phyloP scores from a whole-genome alignment of 768 basidiomycete genomes.

The Agaricus blazei region DNA sequence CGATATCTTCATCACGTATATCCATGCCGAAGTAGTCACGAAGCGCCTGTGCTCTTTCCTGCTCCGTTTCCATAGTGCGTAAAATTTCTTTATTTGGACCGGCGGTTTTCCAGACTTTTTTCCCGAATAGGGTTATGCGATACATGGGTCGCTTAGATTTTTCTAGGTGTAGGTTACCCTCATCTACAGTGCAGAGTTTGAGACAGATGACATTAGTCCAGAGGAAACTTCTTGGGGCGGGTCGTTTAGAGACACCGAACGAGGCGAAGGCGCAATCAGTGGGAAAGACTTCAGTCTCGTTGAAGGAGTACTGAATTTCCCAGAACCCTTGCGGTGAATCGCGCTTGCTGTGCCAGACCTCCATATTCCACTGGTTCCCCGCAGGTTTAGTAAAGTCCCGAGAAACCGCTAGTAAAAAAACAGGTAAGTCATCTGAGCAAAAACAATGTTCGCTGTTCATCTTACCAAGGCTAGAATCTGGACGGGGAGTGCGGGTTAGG shows the following conservation, averaged over 20 bases:
- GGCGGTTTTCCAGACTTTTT: conserved; percentile 19
- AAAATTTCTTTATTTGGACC: conserved; percentile 19
- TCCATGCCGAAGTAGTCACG: conserved; percentile 2
- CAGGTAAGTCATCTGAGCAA: background rate
- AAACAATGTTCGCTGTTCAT: background rate
- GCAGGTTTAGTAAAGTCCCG: background rate
- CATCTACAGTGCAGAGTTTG: conserved; percentile 19
- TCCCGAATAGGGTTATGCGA: conserved; percentile 19
- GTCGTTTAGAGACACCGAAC: conserved; percentile 17
- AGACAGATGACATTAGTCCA: conserved; percentile 20
- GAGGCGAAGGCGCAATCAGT: conserved; percentile 20
- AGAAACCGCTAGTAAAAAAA: background rate
- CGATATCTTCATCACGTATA: background rate
- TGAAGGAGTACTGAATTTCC: conserved; percentile 22
- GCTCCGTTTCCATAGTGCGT: conserved; percentile 20
- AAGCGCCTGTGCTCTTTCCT: conserved; percentile 20
- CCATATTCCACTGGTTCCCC: conserved; percentile 12
- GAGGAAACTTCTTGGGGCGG: conserved; percentile 16
- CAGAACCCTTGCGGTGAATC: conserved; percentile 12
- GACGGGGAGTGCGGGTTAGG: background rate
- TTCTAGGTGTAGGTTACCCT: conserved; percentile 13
- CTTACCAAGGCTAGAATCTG: background rate
- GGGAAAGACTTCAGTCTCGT: conserved; percentile 21
- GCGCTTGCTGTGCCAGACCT: conserved; percentile 13
- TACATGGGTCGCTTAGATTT: conserved; percentile 13